Percentiles rank a stretch among this genome's conserved stretches.
phyloP scores from a whole-genome alignment of 2,329 filamentous ascomycete genomes.

The Dothideomycetidae sp. region DNA sequence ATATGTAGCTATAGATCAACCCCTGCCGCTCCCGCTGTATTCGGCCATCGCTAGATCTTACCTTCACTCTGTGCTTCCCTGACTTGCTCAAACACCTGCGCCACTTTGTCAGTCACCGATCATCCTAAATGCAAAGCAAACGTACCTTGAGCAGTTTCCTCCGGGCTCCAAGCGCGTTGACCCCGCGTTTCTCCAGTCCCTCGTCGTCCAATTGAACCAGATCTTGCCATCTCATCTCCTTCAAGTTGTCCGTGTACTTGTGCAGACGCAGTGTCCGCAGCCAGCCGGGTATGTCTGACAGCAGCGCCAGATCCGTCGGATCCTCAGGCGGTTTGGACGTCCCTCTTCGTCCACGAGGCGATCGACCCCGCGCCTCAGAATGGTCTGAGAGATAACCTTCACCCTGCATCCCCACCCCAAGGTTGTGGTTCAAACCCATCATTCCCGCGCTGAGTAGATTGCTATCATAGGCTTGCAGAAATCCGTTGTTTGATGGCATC shows the following conservation, averaged over 20 bases:
- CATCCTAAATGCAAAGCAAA: slow-evolving; percentile 11
- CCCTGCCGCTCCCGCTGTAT: too few relatives aligned
- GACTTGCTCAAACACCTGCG: slow-evolving; percentile 82
- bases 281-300: slow-evolving; percentile 95
- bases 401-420: slow-evolving; percentile 42
- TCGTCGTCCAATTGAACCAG: slow-evolving; percentile 85
- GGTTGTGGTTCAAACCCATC: slow-evolving; percentile 55
- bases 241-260: slow-evolving; percentile 97
- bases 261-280: slow-evolving; percentile 85
- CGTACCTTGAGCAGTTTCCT: slow-evolving; percentile 93
- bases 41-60: too few relatives aligned
- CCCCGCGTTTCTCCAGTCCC: slow-evolving; percentile 79
- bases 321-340: slow-evolving; percentile 97
- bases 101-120: background rate
- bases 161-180: slow-evolving; percentile 85
- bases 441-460: slow-evolving; percentile 58
- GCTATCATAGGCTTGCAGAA: slow-evolving; percentile 77
- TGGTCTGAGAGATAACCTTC: slow-evolving; percentile 91
- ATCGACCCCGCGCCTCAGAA: slow-evolving; percentile 77
- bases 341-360: slow-evolving; percentile 78
- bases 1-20: too few relatives aligned
- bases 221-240: slow-evolving; percentile 94
- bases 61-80: slow-evolving; percentile 44
- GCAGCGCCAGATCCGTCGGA: slow-evolving; percentile 74
- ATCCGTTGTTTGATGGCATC: slow-evolving; percentile 88